Evolutionary conservation across 805 yeast species (phyloP).

Genomic region (Lipomyces chichibuensis): DNA sequence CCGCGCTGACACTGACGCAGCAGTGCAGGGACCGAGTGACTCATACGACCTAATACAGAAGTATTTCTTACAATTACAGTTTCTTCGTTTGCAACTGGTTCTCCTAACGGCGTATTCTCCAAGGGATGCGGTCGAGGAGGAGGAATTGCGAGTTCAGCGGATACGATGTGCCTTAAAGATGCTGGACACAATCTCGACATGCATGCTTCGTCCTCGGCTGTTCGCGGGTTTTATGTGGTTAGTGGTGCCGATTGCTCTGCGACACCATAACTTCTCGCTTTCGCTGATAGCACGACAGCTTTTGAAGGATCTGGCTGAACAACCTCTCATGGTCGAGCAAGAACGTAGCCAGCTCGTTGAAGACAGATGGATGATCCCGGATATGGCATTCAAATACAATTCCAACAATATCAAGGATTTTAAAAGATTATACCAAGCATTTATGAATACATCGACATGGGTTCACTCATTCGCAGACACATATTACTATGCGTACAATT

Average conservation of each 20-base stretch:
- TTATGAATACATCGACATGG: constrained; percentile 11
- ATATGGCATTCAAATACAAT: constrained; percentile 25
- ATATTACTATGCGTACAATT: constrained; percentile 7
- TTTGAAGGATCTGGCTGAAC: neutral
- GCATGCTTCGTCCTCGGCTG: constrained; percentile 20
- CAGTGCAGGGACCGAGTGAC: constrained; percentile 27
- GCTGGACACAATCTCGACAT: constrained; percentile 26
- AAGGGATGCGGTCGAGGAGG: neutral
- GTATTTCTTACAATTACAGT: constrained; percentile 25
- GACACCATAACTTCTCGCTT: constrained; percentile 6
- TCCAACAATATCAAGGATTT: constrained; percentile 7
- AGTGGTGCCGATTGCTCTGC: constrained; percentile 21
- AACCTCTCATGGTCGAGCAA: neutral
- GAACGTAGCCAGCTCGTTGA: neutral
- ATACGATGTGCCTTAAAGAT: constrained; percentile 19
- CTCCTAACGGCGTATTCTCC: constrained; percentile 24
- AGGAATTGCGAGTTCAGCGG: neutral
- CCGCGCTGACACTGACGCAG: constrained; percentile 20
- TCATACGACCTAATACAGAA: constrained; percentile 32
- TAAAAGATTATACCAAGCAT: constrained; percentile 21
- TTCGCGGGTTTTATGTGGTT: constrained; percentile 26
- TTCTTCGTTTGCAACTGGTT: constrained; percentile 17
- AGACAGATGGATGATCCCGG: constrained; percentile 23
- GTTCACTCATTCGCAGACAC: neutral
- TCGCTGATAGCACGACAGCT: neutral